A percentile compares a stretch with the other conserved stretches of the same genome.
Conservation (phyloP, 1,284 basidiomycete genomes). For the Heliocybe sulcata region DNA sequence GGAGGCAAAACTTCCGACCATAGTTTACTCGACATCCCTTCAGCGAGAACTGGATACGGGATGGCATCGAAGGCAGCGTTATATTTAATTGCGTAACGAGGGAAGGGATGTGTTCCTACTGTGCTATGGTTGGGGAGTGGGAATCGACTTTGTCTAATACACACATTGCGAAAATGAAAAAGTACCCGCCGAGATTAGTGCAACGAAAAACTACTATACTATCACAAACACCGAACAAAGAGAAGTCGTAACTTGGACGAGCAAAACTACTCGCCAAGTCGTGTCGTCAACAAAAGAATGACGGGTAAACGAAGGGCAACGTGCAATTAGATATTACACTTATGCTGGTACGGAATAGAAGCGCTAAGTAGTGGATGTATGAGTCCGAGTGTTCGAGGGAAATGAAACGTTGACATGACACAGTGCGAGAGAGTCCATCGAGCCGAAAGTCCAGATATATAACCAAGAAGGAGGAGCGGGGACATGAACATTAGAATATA, state of each 20-base stretch:
- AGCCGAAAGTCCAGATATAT: background rate
- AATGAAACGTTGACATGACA: background rate
- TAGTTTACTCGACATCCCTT: too few relatives aligned
- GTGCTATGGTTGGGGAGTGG: too few relatives aligned
- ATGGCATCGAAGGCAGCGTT: too few relatives aligned
- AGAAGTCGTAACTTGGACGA: background rate
- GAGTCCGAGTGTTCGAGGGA: background rate
- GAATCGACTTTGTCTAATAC: too few relatives aligned
- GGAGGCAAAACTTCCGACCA: too few relatives aligned
- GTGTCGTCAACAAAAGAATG: background rate
- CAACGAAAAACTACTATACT: background rate
- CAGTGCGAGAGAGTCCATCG: background rate
- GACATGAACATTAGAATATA: slow-evolving; percentile 1
- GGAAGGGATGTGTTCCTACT: too few relatives aligned
- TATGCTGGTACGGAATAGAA: background rate
- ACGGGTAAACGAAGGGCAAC: background rate
- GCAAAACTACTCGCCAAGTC: background rate
- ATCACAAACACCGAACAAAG: background rate
- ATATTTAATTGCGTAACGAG: too few relatives aligned
- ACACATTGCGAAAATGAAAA: background rate
- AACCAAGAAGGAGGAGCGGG: slow-evolving; percentile 1
- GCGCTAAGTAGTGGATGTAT: background rate
- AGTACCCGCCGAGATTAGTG: background rate
- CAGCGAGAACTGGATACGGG: too few relatives aligned
- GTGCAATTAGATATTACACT: slow-evolving; percentile 1